Conservation (phyloP, 2,329 filamentous ascomycete genomes). For the Microascus cirrosus region DNA sequence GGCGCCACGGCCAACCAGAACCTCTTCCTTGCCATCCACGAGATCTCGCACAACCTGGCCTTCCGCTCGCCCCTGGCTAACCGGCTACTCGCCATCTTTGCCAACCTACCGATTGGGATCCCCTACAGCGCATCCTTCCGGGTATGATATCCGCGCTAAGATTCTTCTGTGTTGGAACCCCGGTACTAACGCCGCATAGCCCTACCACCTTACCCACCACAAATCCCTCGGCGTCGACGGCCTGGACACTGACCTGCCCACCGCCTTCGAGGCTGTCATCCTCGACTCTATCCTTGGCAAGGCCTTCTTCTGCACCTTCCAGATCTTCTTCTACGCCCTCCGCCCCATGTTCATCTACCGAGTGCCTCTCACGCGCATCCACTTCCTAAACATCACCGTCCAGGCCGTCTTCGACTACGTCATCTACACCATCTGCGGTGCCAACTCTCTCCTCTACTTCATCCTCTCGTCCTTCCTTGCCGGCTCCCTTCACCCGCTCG, state of each 20-base stretch:
- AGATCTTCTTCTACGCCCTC: conserved; percentile 97
- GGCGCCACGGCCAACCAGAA: conserved; percentile 97
- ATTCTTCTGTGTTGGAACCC: not conserved
- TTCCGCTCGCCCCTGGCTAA: conserved; percentile 75
- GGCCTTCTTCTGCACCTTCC: conserved; percentile 98
- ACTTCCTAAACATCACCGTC: conserved; percentile 67
- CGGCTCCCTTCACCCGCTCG: conserved; percentile 85
- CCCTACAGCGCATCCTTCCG: conserved; percentile 95
- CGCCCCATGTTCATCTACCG: conserved; percentile 91
- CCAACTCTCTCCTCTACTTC: conserved; percentile 66
- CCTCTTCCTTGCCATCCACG: conserved; percentile 94
- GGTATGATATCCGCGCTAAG: conserved; percentile 33
- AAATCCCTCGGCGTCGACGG: conserved; percentile 96
- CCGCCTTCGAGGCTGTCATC: conserved; percentile 79
- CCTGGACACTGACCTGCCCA: conserved; percentile 91
- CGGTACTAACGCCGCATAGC: conserved; percentile 31
- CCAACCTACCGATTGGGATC: conserved; percentile 89
- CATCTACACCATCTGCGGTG: conserved; percentile 50
- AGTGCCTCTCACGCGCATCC: conserved; percentile 75
- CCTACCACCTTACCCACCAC: conserved; percentile 97
- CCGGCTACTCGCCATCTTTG: conserved; percentile 78
- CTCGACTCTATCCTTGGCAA: conserved; percentile 93
- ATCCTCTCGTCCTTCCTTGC: conserved; percentile 87
- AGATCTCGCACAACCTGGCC: conserved; percentile 95
- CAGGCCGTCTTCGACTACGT: conserved; percentile 70